phyloP scores from a whole-genome alignment of 2,329 filamentous ascomycete species.

The Corniculantispora saksenae region DNA sequence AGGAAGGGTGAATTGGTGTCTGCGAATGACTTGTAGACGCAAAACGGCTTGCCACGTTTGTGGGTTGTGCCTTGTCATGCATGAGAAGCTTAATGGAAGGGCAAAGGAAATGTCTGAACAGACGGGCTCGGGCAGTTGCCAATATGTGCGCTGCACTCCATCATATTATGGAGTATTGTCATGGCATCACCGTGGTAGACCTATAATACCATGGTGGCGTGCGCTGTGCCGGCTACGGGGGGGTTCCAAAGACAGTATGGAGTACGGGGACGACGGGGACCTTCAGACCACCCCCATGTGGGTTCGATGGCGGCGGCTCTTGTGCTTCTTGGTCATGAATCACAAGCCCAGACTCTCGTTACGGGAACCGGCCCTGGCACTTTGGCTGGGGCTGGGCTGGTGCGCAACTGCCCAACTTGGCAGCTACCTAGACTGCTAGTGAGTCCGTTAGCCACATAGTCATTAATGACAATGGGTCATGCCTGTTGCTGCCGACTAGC shows the following conservation, averaged over 20 bases:
- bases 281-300: conserved; percentile 12
- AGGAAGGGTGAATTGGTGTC: background rate
- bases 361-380: conserved; percentile 10
- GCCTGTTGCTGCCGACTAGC: background rate
- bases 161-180: conserved; percentile 18
- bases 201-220: conserved; percentile 17
- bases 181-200: conserved; percentile 13
- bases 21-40: background rate
- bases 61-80: conserved; percentile 15
- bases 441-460: conserved; percentile 10
- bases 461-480: conserved; percentile 17
- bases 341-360: conserved; percentile 14
- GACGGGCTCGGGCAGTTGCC: conserved; percentile 10
- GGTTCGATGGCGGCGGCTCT: conserved; percentile 12
- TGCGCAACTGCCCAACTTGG: conserved; percentile 19
- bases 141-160: conserved; percentile 15
- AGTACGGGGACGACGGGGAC: background rate
- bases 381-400: conserved; percentile 5
- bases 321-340: conserved; percentile 8
- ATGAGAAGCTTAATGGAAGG: conserved; percentile 14
- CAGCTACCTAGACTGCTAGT: conserved; percentile 15
- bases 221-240: background rate
- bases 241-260: background rate
- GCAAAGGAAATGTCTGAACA: conserved; percentile 9
- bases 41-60: conserved; percentile 7